Conservation (phyloP, 2,329 filamentous ascomycete species). For the Alternaria solani region DNA sequence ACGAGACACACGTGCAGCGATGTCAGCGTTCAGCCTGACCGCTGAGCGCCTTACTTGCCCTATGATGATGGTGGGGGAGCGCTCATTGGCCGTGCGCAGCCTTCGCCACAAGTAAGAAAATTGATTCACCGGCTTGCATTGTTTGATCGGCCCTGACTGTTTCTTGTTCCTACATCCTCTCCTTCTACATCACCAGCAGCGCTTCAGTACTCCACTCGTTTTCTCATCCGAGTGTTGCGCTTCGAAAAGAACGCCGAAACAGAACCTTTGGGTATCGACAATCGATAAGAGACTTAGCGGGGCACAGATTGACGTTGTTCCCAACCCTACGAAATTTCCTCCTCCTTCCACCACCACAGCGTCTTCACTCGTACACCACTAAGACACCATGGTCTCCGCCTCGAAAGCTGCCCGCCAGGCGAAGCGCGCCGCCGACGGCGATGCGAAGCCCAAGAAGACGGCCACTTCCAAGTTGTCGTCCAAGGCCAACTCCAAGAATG, state of each 20-base stretch:
- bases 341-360: slow-evolving; percentile 30
- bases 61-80: slow-evolving; percentile 24
- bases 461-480: slow-evolving; percentile 75
- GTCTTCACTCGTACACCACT: slow-evolving; percentile 23
- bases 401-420: slow-evolving; percentile 73
- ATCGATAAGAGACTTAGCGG: slow-evolving; percentile 34
- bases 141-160: slow-evolving; percentile 18
- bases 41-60: slow-evolving; percentile 26
- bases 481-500: slow-evolving; percentile 69
- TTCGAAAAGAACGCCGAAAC: slow-evolving; percentile 12
- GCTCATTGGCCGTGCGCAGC: slow-evolving; percentile 29
- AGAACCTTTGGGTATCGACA: slow-evolving; percentile 16
- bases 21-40: slow-evolving; percentile 1
- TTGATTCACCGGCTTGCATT: slow-evolving; percentile 28
- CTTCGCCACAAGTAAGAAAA: slow-evolving; percentile 36
- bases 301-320: slow-evolving; percentile 30
- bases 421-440: slow-evolving; percentile 64
- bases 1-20: background rate
- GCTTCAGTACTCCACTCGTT: slow-evolving; percentile 21
- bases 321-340: slow-evolving; percentile 36
- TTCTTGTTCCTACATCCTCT: slow-evolving; percentile 10
- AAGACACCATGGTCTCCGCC: slow-evolving; percentile 68
- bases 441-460: slow-evolving; percentile 79
- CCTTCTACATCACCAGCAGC: slow-evolving; percentile 10
- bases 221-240: slow-evolving; percentile 19